These are phyloP conservation scores for Lachancea lanzarotensis DNA, from an alignment of 805 yeast genomes.

Conservation along the genomic window DNA sequence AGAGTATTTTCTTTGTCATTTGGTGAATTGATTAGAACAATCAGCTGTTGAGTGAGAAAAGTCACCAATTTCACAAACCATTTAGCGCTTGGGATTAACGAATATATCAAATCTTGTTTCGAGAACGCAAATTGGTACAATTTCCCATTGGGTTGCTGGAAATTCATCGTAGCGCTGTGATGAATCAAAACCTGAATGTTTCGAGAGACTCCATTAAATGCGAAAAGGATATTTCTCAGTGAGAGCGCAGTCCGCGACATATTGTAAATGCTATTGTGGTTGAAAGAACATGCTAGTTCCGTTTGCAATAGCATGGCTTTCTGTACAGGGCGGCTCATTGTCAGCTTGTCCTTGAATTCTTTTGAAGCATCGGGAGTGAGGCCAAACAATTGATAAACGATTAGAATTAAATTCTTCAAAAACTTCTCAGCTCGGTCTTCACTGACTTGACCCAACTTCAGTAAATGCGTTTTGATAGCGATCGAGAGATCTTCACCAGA, in stretches of 20 bases:
- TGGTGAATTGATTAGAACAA: conserved; percentile 37
- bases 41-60: conserved; percentile 64
- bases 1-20: conserved; percentile 33
- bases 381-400: conserved; percentile 30
- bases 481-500: conserved; percentile 33
- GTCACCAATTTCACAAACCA: conserved; percentile 82
- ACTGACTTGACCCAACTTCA: conserved; percentile 17
- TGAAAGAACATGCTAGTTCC: conserved; percentile 29
- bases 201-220: conserved; percentile 32
- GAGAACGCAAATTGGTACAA: conserved; percentile 44
- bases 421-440: conserved; percentile 25
- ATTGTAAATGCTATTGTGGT: conserved; percentile 23
- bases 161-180: conserved; percentile 34
- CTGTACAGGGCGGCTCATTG: conserved; percentile 32
- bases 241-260: conserved; percentile 30
- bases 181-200: conserved; percentile 21
- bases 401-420: conserved; percentile 22
- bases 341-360: conserved; percentile 32
- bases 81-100: conserved; percentile 68
- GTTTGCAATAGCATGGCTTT: conserved; percentile 30
- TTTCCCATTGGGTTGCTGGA: conserved; percentile 43
- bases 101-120: conserved; percentile 57
- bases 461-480: conserved; percentile 28
- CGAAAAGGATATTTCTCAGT: conserved; percentile 29
- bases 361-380: conserved; percentile 32